Evolutionary conservation across 768 basidiomycete species (phyloP), one percentile per base, ranked within the genome.

Genomic region (Termitomyces sp.): DNA sequence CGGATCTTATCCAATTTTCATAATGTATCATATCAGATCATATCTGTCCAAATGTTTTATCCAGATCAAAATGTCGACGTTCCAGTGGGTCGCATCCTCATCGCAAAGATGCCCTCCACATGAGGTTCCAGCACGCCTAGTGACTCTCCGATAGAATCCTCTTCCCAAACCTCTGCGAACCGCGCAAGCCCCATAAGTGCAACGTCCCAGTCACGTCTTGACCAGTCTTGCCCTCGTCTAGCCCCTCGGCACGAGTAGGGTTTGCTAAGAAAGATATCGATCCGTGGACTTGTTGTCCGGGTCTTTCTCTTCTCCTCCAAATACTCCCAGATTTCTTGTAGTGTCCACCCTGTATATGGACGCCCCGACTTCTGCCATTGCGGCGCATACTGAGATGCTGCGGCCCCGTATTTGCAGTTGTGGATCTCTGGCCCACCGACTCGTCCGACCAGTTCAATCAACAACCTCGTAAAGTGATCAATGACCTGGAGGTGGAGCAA

Each of bases 211-310:
- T 86, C 88, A 56, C 78, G 74, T 50, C 82, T 76, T 12, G 86
- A 78, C 90, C 90, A 94, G 64, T 92, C 88, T 67, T 85, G 82
- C 2, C 91, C 91, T n/a, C 82, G 73, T 50, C 89, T 81, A 15
- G 83, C 82, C 0, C 88, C 88, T 34, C 62, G 72, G 25, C 73
- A 74, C 40, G 73, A 69, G 63, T 82, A 79, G 46, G 85, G 80
- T 51, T 74, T 74, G 57, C 72, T 78, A 56, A 87, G 72, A 69
- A 89, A 89, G 38, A 76, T 73, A 32, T 79, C 79, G 47, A 86
- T 71, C 29, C 79, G 74, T 6, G 86, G 85, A 40, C 76, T 78
- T 32, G 73, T 74, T 34, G 45, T 57, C 38, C 65, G 63, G 32
- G 73, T 63, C 47, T 59, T 64, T 66, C 72, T 77, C 70, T 78